Conservation (phyloP, 2,329 filamentous ascomycete species). For the Pseudogymnoascus pannorum region DNA sequence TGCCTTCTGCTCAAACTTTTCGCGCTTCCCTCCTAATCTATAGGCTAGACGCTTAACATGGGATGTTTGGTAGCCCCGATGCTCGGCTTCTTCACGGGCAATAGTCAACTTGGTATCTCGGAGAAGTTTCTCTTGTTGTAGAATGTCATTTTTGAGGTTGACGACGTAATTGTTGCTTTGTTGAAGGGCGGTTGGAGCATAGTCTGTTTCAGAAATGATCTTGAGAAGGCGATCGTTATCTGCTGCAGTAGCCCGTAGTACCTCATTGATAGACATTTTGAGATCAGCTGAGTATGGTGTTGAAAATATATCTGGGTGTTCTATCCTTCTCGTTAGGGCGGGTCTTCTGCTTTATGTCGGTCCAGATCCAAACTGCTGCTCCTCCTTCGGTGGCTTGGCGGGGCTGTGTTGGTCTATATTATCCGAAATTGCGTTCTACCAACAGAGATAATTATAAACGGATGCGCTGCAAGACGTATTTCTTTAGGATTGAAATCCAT, state of each 20-base stretch:
- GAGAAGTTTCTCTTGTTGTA: slow-evolving; percentile 32
- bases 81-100: slow-evolving; percentile 42
- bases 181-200: slow-evolving; percentile 39
- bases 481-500: not conserved
- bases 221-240: slow-evolving; percentile 38
- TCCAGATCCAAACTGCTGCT: not conserved
- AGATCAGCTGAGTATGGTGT: not conserved
- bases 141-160: slow-evolving; percentile 38
- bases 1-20: slow-evolving; percentile 42
- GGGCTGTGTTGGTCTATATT: not conserved
- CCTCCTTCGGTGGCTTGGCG: not conserved
- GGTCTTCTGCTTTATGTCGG: not conserved
- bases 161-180: slow-evolving; percentile 39
- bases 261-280: slow-evolving; percentile 17
- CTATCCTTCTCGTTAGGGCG: not conserved
- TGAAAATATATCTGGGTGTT: not conserved
- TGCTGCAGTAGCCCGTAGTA: slow-evolving; percentile 34
- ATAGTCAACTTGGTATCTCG: slow-evolving; percentile 34
- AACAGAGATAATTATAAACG: not conserved
- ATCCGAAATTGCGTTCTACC: not conserved
- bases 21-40: slow-evolving; percentile 41
- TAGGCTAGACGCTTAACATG: slow-evolving; percentile 45
- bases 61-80: slow-evolving; percentile 46
- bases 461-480: not conserved
- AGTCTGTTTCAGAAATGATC: slow-evolving; percentile 41